phyloP scores from a whole-genome alignment of 768 basidiomycete species.

The Amanita pallidorosea region DNA sequence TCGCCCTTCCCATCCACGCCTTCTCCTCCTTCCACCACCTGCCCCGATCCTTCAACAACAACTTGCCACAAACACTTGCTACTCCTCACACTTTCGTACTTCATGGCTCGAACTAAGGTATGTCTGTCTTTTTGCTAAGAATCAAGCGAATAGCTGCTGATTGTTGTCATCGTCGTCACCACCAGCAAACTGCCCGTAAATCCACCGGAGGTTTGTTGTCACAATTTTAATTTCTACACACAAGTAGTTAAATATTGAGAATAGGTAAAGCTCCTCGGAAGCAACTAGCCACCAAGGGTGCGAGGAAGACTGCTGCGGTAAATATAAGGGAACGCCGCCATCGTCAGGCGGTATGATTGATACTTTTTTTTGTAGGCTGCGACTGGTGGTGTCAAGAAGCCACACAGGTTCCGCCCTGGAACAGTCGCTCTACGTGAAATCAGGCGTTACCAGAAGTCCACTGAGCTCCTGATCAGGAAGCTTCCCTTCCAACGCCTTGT shows the following conservation, averaged over 20 bases:
- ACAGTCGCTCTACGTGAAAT: conserved; percentile 99
- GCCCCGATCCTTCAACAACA: conserved; percentile 15
- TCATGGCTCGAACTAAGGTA: conserved; percentile 88
- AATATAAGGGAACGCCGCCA: conserved; percentile 19
- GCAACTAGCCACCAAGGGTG: conserved; percentile 93
- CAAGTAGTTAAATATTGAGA: conserved; percentile 16
- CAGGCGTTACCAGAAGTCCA: conserved; percentile 96
- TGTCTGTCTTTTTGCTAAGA: conserved; percentile 9
- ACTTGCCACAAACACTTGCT: conserved; percentile 9
- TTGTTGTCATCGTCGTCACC: conserved; percentile 15
- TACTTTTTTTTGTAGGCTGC: conserved; percentile 39
- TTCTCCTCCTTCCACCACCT: conserved; percentile 28
- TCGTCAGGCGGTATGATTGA: conserved; percentile 8
- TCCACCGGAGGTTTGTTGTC: conserved; percentile 82
- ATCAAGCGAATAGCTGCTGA: conserved; percentile 15
- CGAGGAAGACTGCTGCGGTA: conserved; percentile 78
- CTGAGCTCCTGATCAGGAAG: conserved; percentile 87
- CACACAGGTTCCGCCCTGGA: conserved; percentile 93
- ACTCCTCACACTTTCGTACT: conserved; percentile 12
- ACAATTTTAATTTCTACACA: conserved; percentile 10
- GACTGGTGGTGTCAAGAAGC: conserved; percentile 99
- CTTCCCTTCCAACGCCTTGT: conserved; percentile 99
- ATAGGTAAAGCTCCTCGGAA: conserved; percentile 85
- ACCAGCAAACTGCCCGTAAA: conserved; percentile 96
- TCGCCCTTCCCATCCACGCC: conserved; percentile 18